These are phyloP conservation scores for Galerina sulciceps DNA, from an alignment of 768 basidiomycete genomes.

Conservation along the genomic window DNA sequence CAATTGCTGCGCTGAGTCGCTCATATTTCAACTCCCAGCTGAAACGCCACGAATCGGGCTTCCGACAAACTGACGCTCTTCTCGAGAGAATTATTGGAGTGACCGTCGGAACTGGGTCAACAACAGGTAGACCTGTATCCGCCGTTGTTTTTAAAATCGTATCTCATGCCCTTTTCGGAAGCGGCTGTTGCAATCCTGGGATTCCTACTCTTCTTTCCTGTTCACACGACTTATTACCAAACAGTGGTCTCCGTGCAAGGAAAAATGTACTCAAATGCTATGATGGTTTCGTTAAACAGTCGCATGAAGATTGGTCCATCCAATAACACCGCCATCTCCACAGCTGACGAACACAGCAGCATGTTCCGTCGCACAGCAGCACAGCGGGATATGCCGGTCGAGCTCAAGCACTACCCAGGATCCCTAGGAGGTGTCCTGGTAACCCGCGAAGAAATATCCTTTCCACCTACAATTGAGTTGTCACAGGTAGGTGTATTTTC, in stretches of 20 bases:
- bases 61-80: conserved; percentile 3
- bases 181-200: conserved; percentile 14
- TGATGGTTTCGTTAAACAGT: conserved; percentile 18
- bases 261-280: conserved; percentile 17
- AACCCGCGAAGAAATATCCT: background rate
- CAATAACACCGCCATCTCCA: background rate
- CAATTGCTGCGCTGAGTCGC: background rate
- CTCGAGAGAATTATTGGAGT: conserved; percentile 10
- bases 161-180: background rate
- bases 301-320: conserved; percentile 5
- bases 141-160: background rate
- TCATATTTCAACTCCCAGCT: conserved; percentile 1
- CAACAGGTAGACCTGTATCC: conserved; percentile 10
- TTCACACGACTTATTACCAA: conserved; percentile 11
- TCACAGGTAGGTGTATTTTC: background rate
- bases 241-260: conserved; percentile 7
- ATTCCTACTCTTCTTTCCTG: conserved; percentile 11
- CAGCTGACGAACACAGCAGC: background rate
- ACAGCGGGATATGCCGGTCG: background rate
- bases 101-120: conserved; percentile 2
- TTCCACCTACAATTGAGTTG: too few species aligned
- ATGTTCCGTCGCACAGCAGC: background rate
- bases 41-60: background rate
- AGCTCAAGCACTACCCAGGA: background rate
- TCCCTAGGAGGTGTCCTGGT: background rate